These are phyloP conservation scores for Entomortierella chlamydospora DNA, from an alignment of 192 early-diverging fungal genomes.

Conservation along the genomic window DNA sequence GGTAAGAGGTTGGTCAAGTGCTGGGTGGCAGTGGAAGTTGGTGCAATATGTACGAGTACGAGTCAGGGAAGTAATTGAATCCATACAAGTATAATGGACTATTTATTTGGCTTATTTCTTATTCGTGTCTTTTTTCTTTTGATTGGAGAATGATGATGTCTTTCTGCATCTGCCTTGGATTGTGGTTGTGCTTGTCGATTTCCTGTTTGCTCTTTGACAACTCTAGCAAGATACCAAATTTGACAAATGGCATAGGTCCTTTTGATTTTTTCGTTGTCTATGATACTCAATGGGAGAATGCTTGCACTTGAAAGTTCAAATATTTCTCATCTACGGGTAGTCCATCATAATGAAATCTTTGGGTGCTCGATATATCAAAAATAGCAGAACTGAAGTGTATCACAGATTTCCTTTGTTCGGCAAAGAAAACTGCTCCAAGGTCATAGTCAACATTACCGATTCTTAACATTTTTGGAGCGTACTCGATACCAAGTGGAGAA, in stretches of 20 bases:
- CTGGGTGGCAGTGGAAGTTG: too few relatives aligned
- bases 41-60: too few relatives aligned
- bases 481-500: neutral
- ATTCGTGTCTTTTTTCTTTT: too few relatives aligned
- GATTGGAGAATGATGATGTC: too few relatives aligned
- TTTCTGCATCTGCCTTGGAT: too few relatives aligned
- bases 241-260: neutral
- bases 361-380: neutral
- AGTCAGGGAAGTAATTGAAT: too few relatives aligned
- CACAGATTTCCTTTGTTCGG: neutral
- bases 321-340: neutral
- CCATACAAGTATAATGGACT: too few relatives aligned
- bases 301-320: neutral
- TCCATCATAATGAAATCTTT: neutral
- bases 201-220: neutral
- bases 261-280: neutral
- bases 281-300: neutral
- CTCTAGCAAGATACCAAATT: constrained; percentile 1
- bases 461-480: neutral
- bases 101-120: too few relatives aligned
- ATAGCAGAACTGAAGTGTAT: neutral
- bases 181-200: neutral
- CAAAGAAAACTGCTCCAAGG: constrained; percentile 4
- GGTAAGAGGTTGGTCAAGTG: too few relatives aligned
- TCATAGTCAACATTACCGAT: neutral